phyloP scores from a whole-genome alignment of 78 protist genomes.

The Dictyostelium purpureum region DNA sequence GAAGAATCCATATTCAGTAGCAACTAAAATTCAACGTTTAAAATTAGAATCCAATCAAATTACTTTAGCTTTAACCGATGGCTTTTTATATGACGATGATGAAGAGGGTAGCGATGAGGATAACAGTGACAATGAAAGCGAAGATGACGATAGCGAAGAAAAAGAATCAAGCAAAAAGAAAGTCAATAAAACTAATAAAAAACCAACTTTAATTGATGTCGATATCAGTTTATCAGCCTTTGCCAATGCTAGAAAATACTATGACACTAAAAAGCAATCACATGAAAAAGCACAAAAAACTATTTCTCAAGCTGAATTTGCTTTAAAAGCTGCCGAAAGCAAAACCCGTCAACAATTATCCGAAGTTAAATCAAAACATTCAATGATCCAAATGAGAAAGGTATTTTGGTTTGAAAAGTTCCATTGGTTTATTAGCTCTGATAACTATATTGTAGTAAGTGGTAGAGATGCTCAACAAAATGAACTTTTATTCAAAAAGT shows the following conservation, averaged over 20 bases:
- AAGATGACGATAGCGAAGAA: slow-evolving; percentile 65
- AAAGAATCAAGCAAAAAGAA: slow-evolving; percentile 40
- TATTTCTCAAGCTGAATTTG: slow-evolving; percentile 77
- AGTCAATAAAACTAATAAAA: slow-evolving; percentile 18
- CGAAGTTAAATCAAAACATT: slow-evolving; percentile 1
- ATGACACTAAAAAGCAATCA: slow-evolving; percentile 81
- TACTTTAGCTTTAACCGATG: slow-evolving; percentile 23
- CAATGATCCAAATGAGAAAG: slow-evolving; percentile 84
- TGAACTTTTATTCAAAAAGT: slow-evolving; percentile 89
- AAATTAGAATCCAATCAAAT: slow-evolving; percentile 76
- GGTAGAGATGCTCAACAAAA: slow-evolving; percentile 98
- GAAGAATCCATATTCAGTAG: slow-evolving; percentile 83
- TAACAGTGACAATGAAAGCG: slow-evolving; percentile 10
- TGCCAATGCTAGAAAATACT: slow-evolving; percentile 91
- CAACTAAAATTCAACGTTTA: slow-evolving; percentile 81
- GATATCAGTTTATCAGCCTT: slow-evolving; percentile 89
- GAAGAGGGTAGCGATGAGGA: slow-evolving; percentile 50
- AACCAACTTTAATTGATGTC: slow-evolving; percentile 83
- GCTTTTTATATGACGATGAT: slow-evolving; percentile 48
- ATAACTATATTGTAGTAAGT: slow-evolving; percentile 91
- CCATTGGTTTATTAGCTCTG: slow-evolving; percentile 96
- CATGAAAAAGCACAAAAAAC: slow-evolving; percentile 89
- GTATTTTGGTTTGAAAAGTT: slow-evolving; percentile 98
- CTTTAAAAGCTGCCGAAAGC: slow-evolving; percentile 83
- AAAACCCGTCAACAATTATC: slow-evolving; percentile 37